Base-by-base conservation (phyloP, 352 stramenopile species). In the Elongisporangium prolatum region DNA sequence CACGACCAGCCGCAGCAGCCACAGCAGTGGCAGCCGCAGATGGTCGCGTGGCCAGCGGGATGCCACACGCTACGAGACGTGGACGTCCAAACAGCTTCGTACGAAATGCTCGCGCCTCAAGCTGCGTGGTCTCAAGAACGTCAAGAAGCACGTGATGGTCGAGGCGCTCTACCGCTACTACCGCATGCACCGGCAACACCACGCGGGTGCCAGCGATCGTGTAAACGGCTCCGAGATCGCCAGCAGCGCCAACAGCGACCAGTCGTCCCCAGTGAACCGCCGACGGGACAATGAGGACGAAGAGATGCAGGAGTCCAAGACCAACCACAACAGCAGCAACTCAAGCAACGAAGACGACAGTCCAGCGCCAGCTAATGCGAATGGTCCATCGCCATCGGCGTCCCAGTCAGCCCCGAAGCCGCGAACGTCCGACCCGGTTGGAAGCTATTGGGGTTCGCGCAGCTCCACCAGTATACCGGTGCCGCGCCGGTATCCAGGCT, bases 91-190 rank as follows among this genome's bases (percentile, higher is more conserved):
- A 65, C 82, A 91, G 56, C 66, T 91, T 21, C 79, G 82, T 9
- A 91, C 89, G 58, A 91, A 91, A 52, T 91, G 82, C 40, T 91
- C 82, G 44, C 79, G 89, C 21, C 68, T 91, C 16, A 91, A 91
- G 57, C 74, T 91, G 24, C 82, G 82, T 28, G 82, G 82, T 0
- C 69, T 91, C 24, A 91, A 91, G 71, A 91, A 91, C 59, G 82
- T 91, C 20, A 91, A 91, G 67, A 91, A 91, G 67, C 82, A 91
- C 61, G 82, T 91, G 65, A 91, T 91, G 82, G 82, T 91, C 24
- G 82, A 91, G 52, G 82, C 82, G 34, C 47, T 91, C 20, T 91
- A 91, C 52, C 77, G 82, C 7, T 91, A 88, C 53, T 88, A 91
- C 66, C 75, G 79, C 22, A 89, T 77, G 48, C 76, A 86, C 55